Percentiles rank a stretch among this genome's conserved stretches.
These are phyloP conservation scores for Rhodotorula mucilaginosa DNA, from an alignment of 1,284 basidiomycete species.

Conservation along the genomic window DNA sequence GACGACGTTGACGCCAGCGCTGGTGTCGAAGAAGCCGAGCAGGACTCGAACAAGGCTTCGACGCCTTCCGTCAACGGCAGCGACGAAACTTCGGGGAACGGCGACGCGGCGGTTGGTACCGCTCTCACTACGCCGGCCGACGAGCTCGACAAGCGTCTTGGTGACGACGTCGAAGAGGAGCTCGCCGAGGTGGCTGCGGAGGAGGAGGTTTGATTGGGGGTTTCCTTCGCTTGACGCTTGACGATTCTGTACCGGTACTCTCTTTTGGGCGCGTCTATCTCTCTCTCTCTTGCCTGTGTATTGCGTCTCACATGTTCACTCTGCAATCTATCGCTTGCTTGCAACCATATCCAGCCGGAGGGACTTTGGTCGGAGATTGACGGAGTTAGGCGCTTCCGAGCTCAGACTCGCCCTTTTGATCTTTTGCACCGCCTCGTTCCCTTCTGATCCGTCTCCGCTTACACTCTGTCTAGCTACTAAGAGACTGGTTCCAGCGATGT, in stretches of 20 bases:
- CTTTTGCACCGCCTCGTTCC: not conserved
- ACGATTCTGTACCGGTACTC: too few relatives aligned
- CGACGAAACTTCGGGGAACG: not conserved
- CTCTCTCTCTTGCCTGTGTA: not conserved
- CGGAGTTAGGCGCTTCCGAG: not conserved
- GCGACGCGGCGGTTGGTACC: not conserved
- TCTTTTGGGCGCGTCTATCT: not conserved
- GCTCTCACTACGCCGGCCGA: conserved; percentile 9
- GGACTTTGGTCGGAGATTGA: not conserved
- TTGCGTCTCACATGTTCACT: not conserved
- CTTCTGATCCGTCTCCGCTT: not conserved
- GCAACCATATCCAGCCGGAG: not conserved
- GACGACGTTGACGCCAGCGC: too few relatives aligned
- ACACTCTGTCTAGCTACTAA: too few relatives aligned
- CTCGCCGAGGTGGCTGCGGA: not conserved
- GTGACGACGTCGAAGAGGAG: not conserved
- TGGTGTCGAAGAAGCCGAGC: too few relatives aligned
- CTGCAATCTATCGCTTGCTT: not conserved
- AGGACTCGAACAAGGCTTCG: not conserved
- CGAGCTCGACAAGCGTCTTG: conserved; percentile 2
- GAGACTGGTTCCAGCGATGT: not conserved
- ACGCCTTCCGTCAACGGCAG: not conserved
- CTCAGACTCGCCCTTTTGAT: not conserved
- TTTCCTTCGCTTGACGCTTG: too few relatives aligned
- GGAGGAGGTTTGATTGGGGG: not conserved